Evolutionary conservation across 768 basidiomycete genomes (phyloP).

Genomic region (Lactarius vividus): DNA sequence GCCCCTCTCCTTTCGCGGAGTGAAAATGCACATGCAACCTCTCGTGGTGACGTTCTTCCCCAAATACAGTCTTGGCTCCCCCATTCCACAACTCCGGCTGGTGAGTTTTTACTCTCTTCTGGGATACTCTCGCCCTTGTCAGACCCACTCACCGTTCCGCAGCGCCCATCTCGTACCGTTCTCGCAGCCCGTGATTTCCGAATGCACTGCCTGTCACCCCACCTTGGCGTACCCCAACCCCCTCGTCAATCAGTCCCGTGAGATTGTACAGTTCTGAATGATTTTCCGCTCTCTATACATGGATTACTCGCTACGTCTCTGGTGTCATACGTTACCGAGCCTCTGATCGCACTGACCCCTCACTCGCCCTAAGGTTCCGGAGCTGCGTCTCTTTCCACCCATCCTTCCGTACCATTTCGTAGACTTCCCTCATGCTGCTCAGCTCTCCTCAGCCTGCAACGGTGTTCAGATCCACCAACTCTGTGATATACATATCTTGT

Average conservation of each 20-base stretch:
- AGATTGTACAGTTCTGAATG: background rate
- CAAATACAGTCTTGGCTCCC: conserved; percentile 26
- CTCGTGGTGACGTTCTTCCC: conserved; percentile 21
- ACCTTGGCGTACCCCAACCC: too few species aligned
- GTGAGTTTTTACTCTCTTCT: background rate
- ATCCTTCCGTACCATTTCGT: background rate
- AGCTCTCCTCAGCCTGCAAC: conserved; percentile 10
- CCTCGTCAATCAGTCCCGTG: background rate
- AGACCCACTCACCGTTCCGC: conserved; percentile 10
- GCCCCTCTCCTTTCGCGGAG: conserved; percentile 44
- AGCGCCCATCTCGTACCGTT: conserved; percentile 22
- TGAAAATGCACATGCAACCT: conserved; percentile 28
- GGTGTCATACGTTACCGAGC: conserved; percentile 5
- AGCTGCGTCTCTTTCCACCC: background rate
- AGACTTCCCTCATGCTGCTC: conserved; percentile 15
- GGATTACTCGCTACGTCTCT: conserved; percentile 1
- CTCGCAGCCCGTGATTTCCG: conserved; percentile 17
- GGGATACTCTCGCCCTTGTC: background rate
- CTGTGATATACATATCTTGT: conserved; percentile 27
- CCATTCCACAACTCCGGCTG: conserved; percentile 16
- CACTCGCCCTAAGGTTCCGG: background rate
- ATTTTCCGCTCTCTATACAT: background rate
- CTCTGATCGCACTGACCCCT: conserved; percentile 1
- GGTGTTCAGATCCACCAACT: conserved; percentile 18
- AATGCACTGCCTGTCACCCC: background rate